phyloP scores from a whole-genome alignment of 306 rosid species.

The Geum urbanum region DNA sequence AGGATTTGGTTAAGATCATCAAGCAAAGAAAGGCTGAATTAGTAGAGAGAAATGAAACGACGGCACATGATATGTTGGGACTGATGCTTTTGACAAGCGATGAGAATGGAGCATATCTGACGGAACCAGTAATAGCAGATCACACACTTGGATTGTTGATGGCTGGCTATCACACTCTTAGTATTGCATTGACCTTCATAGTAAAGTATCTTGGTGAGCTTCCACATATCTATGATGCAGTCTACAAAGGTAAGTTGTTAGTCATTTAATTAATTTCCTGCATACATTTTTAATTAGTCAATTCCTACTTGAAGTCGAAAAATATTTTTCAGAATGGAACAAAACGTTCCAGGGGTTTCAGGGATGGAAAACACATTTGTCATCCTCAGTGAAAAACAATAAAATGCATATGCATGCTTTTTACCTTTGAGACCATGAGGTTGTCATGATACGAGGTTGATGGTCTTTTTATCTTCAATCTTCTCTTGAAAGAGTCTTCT shows the following conservation, averaged over 20 bases:
- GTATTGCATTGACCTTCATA: slow-evolving; percentile 49
- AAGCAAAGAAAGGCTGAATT: slow-evolving; percentile 45
- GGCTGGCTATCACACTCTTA: slow-evolving; percentile 55
- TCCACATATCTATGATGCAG: slow-evolving; percentile 47
- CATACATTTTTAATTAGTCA: no score
- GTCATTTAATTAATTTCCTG: no score
- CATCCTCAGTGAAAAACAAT: no score
- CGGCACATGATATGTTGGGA: slow-evolving; percentile 54
- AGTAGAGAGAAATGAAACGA: slow-evolving; percentile 33
- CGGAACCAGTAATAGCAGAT: slow-evolving; percentile 40
- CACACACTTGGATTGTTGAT: slow-evolving; percentile 56
- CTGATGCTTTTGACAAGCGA: slow-evolving; percentile 49
- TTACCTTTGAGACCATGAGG: no score
- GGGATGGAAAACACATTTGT: no score
- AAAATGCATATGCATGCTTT: no score
- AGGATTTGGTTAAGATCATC: slow-evolving; percentile 37
- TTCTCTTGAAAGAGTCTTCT: no score
- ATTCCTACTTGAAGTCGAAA: no score
- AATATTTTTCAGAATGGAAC: no score
- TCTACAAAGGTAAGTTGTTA: slow-evolving; percentile 34
- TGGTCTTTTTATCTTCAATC: no score
- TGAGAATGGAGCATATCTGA: slow-evolving; percentile 34
- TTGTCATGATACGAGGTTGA: no score
- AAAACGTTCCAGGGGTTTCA: no score
- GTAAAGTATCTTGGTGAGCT: slow-evolving; percentile 58